phyloP scores from a whole-genome alignment of 768 basidiomycete genomes.

The Dioszegia crocea region DNA sequence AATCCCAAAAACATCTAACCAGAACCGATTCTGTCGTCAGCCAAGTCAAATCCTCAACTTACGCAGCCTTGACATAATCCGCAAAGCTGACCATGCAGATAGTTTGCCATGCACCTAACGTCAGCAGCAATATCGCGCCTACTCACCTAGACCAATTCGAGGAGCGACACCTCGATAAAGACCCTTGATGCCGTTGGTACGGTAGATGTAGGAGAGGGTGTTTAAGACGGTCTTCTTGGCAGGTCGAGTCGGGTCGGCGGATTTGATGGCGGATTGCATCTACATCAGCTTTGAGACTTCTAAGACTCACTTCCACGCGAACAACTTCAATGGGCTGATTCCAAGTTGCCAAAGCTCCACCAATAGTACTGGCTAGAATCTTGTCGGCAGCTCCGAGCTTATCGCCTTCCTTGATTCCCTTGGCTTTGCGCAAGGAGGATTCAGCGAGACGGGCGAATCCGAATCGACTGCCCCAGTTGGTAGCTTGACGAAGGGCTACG shows the following conservation, averaged over 20 bases:
- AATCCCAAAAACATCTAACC: background rate
- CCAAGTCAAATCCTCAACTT: slow-evolving; percentile 17
- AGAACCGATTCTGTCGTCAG: background rate
- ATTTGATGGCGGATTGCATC: slow-evolving; percentile 99
- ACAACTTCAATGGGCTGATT: slow-evolving; percentile 98
- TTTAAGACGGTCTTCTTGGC: slow-evolving; percentile 83
- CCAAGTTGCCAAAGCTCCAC: slow-evolving; percentile 94
- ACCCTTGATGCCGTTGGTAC: slow-evolving; percentile 91
- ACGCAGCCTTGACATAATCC: slow-evolving; percentile 77
- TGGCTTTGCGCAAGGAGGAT: slow-evolving; percentile 65
- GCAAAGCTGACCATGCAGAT: slow-evolving; percentile 98
- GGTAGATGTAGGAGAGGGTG: slow-evolving; percentile 91
- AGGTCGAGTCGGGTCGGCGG: slow-evolving; percentile 70
- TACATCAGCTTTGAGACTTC: slow-evolving; percentile 45
- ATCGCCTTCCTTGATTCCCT: slow-evolving; percentile 74
- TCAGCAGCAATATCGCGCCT: background rate
- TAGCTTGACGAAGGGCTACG: slow-evolving; percentile 53
- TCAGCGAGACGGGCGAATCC: slow-evolving; percentile 95
- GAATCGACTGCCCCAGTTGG: slow-evolving; percentile 60
- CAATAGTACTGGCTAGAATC: slow-evolving; percentile 78
- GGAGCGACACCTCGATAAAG: slow-evolving; percentile 97
- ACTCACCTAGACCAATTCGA: slow-evolving; percentile 78
- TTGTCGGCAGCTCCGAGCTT: slow-evolving; percentile 74
- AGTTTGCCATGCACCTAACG: slow-evolving; percentile 40
- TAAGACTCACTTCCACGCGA: slow-evolving; percentile 72